Evolutionary conservation across 1,284 basidiomycete species (phyloP).

Genomic region (Ustilago bromivora): DNA sequence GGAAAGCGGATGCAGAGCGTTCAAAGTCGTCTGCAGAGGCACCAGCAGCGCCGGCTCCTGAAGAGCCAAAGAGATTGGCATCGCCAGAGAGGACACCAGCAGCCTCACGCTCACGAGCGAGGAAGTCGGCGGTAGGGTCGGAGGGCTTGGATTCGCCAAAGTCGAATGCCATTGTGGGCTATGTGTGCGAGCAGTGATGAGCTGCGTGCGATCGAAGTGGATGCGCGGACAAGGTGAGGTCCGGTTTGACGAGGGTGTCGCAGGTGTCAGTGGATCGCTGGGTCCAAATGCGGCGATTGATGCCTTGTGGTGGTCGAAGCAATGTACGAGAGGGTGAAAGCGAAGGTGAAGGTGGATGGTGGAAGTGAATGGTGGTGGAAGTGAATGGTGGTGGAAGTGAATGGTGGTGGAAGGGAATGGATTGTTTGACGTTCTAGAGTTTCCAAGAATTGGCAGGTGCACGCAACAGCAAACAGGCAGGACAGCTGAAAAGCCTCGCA

Average conservation of each 20-base stretch:
- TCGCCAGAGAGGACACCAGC: constrained; percentile 64
- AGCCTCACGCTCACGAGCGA: constrained; percentile 64
- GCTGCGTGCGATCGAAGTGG: not conserved
- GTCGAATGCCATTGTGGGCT: constrained; percentile 57
- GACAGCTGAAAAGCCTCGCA: constrained; percentile 1
- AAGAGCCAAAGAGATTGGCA: constrained; percentile 63
- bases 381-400: not conserved
- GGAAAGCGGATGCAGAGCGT: constrained; percentile 75
- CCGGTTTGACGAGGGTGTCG: not conserved
- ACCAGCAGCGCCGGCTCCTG: constrained; percentile 33
- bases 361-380: too few species aligned
- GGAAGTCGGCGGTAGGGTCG: constrained; percentile 68
- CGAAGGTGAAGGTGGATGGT: not conserved
- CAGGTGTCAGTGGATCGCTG: too few species aligned
- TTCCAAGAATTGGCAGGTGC: constrained; percentile 7
- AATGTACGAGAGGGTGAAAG: too few species aligned
- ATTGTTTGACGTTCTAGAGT: not conserved
- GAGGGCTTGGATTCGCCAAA: constrained; percentile 53
- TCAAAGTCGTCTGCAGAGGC: constrained; percentile 59
- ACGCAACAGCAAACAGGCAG: not conserved
- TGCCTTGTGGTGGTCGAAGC: too few species aligned
- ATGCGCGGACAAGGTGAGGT: not conserved
- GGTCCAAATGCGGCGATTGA: too few species aligned
- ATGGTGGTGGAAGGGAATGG: not conserved
- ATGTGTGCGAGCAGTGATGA: not conserved